Evolutionary conservation across 176 grass and related monocot species (phyloP).

Genomic region (Eragrostis nindensis): DNA sequence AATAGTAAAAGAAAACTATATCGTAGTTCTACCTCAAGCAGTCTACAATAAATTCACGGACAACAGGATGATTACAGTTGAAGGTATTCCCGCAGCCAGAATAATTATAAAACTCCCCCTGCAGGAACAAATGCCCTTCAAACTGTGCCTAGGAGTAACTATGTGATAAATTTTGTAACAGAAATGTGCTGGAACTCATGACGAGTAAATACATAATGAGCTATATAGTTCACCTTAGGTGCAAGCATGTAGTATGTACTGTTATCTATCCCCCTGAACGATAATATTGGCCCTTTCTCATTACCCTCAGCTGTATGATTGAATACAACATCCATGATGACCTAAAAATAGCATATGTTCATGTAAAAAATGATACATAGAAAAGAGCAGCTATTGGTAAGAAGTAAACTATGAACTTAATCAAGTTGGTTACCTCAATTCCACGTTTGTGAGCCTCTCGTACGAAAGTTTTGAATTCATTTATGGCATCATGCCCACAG

Average conservation of each 20-base stretch:
- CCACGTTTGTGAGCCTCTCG: conserved; percentile 91
- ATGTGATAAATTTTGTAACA: conserved; percentile 3
- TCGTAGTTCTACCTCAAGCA: conserved; percentile 81
- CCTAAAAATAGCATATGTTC: conserved; percentile 45
- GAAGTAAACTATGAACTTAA: neutral
- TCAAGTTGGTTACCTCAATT: conserved; percentile 74
- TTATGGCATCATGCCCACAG: conserved; percentile 78
- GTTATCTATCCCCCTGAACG: conserved; percentile 96
- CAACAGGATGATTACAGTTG: conserved; percentile 98
- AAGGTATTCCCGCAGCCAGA: conserved; percentile 98
- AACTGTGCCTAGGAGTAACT: conserved; percentile 21
- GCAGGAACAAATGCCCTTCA: conserved; percentile 47
- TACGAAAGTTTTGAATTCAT: conserved; percentile 90
- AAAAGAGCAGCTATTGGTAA: neutral
- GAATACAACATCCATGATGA: conserved; percentile 97
- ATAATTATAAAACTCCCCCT: conserved; percentile 98
- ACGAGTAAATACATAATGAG: conserved; percentile 8
- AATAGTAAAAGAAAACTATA: neutral
- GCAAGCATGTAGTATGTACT: conserved; percentile 99
- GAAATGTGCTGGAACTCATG: conserved; percentile 19
- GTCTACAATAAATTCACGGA: conserved; percentile 92
- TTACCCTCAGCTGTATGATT: conserved; percentile 99
- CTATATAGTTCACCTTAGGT: conserved; percentile 63
- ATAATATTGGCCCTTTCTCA: conserved; percentile 92
- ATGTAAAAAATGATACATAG: conserved; percentile 39